Base-by-base conservation (phyloP, 2,329 filamentous ascomycete genomes). In the Pseudopyricularia javanii region DNA sequence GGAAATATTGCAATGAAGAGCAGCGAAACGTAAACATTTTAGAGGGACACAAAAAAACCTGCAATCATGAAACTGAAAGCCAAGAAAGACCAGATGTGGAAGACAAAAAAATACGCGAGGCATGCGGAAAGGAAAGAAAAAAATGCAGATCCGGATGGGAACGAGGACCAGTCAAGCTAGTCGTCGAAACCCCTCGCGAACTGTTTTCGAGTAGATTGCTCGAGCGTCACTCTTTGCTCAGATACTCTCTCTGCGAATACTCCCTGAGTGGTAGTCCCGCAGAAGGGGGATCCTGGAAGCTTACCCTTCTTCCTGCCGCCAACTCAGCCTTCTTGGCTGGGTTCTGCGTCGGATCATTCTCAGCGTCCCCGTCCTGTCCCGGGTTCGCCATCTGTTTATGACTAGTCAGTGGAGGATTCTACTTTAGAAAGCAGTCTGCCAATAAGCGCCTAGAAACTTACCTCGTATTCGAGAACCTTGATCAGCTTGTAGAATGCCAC, bases 391-490 rank as follows among this genome's bases (percentile, higher is more conserved):
- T 72, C 62, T 70, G 33, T 30, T 45, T 30, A 34, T 47, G 15
- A 50, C 49, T 22, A 11, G 47, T 56, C 45, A 57, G 50, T 37
- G 28, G 28, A 9, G 5, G 28, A 30, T 5, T 30, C 28, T 30
- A 4, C 5, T 30, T 9, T n/a, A n/a, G n/a, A n/a, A 30, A 30
- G 28, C 28, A 30, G 9, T 30, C 9, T 30, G 8, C 9, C 28
- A 30, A 30, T 4, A 9, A 9, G 4, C 9, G 28, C 9, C 28
- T 6, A 22, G 43, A 2, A 30, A 22, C 59, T 55, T 55, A 63
- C 63, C 58, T 74, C 65, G 60, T 79, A 80, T 53, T 79, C 71
- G 32, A 80, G 65, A 28, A 65, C 61, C 61, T 77, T 78, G 53
- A 81, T 65, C 3, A 75, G 56, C 54, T 69, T 70, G 64, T 78